Evolutionary conservation across 306 rosid species (phyloP).

Genomic region (Fragaria iinumae): DNA sequence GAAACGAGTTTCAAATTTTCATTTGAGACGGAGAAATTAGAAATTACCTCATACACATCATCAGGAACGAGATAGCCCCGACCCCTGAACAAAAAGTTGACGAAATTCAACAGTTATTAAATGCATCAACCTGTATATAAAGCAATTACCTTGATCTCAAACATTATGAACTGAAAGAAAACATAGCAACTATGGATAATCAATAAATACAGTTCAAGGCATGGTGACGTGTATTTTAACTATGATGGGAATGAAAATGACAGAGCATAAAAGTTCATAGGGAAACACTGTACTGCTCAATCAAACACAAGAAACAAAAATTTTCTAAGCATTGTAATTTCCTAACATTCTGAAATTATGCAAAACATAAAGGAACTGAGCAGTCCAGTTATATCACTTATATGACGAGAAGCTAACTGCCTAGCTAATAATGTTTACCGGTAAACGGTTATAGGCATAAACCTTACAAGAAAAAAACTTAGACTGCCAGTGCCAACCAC

Average conservation of each 20-base stretch:
- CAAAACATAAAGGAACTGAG: no score
- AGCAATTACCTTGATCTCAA: neutral
- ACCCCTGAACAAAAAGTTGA: conserved; percentile 52
- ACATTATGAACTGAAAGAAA: neutral
- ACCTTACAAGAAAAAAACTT: neutral
- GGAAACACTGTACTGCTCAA: neutral
- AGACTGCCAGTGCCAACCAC: neutral
- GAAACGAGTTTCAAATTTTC: neutral
- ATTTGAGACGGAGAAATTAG: conserved; percentile 2
- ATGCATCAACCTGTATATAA: conserved; percentile 2
- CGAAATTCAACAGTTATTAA: neutral
- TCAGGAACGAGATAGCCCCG: conserved; percentile 75
- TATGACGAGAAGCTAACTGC: neutral
- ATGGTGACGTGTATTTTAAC: neutral
- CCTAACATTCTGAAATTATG: neutral
- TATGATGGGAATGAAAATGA: neutral
- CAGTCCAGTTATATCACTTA: neutral
- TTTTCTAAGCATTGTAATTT: neutral
- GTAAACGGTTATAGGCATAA: neutral
- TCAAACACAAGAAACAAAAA: neutral
- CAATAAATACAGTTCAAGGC: neutral
- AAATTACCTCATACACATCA: conserved; percentile 70
- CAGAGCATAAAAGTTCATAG: neutral
- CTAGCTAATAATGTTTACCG: neutral
- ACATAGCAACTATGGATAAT: neutral